These are phyloP conservation scores for Colletotrichum paranaense DNA, from an alignment of 2,329 filamentous ascomycete species.

Conservation along the genomic window DNA sequence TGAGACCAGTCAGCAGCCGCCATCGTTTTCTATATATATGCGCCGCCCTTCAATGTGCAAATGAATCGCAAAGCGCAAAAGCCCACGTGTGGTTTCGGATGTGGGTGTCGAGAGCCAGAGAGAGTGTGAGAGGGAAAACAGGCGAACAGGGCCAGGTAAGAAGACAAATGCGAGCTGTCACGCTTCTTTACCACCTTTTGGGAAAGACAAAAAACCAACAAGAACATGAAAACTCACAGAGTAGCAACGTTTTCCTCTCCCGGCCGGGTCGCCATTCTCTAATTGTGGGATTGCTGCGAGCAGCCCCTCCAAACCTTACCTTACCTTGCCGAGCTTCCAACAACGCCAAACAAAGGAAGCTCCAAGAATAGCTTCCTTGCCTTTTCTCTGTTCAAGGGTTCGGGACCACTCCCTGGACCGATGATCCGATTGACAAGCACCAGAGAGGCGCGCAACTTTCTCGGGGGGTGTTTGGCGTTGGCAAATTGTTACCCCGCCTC, in stretches of 20 bases:
- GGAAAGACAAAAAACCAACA: neutral
- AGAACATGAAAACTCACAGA: slow-evolving; percentile 53
- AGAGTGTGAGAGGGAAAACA: neutral
- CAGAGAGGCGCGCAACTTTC: slow-evolving; percentile 4
- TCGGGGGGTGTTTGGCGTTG: neutral
- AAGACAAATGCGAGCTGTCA: neutral
- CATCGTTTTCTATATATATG: neutral
- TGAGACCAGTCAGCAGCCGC: slow-evolving; percentile 43
- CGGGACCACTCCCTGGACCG: neutral
- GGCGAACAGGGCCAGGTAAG: too few species aligned
- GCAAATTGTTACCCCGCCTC: slow-evolving; percentile 32
- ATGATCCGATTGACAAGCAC: slow-evolving; percentile 9
- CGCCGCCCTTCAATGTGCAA: neutral
- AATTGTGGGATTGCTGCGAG: slow-evolving; percentile 25
- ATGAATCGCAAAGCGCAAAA: neutral
- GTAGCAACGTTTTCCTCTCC: slow-evolving; percentile 64
- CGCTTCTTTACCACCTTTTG: neutral
- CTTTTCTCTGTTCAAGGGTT: neutral
- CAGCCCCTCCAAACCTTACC: neutral
- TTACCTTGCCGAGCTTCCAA: neutral
- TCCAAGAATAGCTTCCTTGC: slow-evolving; percentile 11
- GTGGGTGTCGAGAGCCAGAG: neutral
- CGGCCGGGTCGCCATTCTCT: slow-evolving; percentile 55
- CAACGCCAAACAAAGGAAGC: neutral
- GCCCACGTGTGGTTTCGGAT: neutral